phyloP scores from a whole-genome alignment of 345 rosid genomes.

The Moringa oleifera region DNA sequence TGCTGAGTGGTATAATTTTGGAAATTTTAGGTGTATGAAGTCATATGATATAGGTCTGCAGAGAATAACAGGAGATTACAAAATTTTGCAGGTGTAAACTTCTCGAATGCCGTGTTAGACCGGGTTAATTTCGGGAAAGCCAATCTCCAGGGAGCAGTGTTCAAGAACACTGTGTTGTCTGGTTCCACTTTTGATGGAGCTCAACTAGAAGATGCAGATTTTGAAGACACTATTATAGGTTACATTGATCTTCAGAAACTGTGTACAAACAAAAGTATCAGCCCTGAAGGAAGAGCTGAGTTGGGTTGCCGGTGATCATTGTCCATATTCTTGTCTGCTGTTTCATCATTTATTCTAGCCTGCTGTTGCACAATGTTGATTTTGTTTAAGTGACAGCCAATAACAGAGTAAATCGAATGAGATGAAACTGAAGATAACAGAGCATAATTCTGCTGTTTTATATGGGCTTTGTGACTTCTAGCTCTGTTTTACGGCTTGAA shows the following conservation, averaged over 20 bases:
- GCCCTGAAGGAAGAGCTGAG: conserved; percentile 41
- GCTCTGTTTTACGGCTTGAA: no score
- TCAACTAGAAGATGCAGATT: conserved; percentile 53
- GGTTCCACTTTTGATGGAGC: conserved; percentile 81
- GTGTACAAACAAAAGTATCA: conserved; percentile 43
- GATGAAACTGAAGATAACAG: no score
- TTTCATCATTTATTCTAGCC: not conserved
- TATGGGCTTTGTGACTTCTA: no score
- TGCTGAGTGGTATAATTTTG: no score
- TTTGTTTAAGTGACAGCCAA: no score
- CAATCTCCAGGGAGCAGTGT: conserved; percentile 70
- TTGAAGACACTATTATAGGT: conserved; percentile 68
- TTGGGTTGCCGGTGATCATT: conserved; percentile 57
- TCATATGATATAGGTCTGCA: not conserved
- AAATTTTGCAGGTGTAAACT: conserved; percentile 59
- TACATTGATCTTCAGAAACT: conserved; percentile 71
- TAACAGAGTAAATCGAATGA: no score
- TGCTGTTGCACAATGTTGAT: not conserved
- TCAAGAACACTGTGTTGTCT: conserved; percentile 68
- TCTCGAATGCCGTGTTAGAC: conserved; percentile 83
- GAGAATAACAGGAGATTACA: not conserved
- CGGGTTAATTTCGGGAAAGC: conserved; percentile 79
- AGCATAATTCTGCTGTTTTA: no score
- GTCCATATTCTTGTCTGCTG: not conserved
- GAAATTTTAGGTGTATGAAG: not conserved